Evolutionary conservation across 1,284 basidiomycete species (phyloP), one percentile per base, ranked within the genome.

Genomic region (Flammula alnicola): DNA sequence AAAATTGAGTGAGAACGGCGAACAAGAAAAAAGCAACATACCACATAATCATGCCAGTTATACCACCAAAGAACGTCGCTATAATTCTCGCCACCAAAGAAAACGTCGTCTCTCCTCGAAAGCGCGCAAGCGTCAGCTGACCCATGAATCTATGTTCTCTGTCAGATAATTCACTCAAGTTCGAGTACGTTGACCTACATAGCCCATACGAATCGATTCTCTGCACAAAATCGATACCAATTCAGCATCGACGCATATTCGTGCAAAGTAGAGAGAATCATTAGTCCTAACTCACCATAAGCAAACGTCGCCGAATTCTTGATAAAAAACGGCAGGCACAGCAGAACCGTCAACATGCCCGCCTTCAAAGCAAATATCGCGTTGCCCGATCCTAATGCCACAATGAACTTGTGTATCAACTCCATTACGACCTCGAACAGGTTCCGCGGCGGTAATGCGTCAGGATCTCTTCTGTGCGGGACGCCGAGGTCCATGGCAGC

Each of bases 291-390:
- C 81, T 36, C 39, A 85, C 84, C 61, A 56, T 84, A 87, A 1
- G 85, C 83, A 63, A 81, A 86, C 5, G 60, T 56, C 0, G 83
- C 81, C 0, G 80, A 78, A 7, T 66, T 69, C 56, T 73, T 73
- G n/a, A 88, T 46, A 49, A 86, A 77, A 16, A 68, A 78, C 0
- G 86, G 86, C n/a, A 90, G 59, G 54, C 76, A 75, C 33, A 90
- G 66, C 4, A 85, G 54, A 5, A 84, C 85, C 84, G 86, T 83
- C 40, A 95, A 63, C 7, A 86, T 55, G 0, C 83, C 91, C 0
- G 88, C 91, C 68, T 96, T 96, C 56, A 94, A 46, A 0, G 88
- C 89, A 56, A 86, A 95, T 50, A 93, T 69, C 2, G 71, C 65
- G 58, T 90, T 87, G 4, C 86, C 88, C 12, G 74, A 67, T 2